Base-by-base conservation (phyloP, 495 filamentous ascomycete genomes). In the Chaetomium tenue region DNA sequence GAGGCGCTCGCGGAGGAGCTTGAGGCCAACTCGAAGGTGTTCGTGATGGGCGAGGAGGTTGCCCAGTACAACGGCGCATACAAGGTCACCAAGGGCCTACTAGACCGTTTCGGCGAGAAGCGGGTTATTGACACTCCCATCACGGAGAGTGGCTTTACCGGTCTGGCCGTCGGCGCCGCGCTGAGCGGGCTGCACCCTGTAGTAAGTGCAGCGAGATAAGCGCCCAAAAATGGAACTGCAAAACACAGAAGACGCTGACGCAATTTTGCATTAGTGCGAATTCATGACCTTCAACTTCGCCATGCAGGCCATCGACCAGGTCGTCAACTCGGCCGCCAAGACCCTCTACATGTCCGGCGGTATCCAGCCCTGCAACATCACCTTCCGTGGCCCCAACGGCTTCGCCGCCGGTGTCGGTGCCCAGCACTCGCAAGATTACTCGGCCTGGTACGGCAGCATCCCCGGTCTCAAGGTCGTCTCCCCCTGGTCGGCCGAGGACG, bases 231-330 rank as follows among this genome's bases (percentile, higher is more conserved):
- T 13, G 8, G 13, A 44, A 5, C n/a, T 9, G 1, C 7, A 3
- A 30, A 12, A 18, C 16, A 26, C 5, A 12, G 16, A 40, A 18
- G 55, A 25, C 16, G 58, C 64, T 72, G 67, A 75, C 63, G 37
- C 20, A 26, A 44, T 22, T 39, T 22, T 11, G 18, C 58, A 8
- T 30, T 39, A 96, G 91, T 96, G 91, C 85, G 92, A 97, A 80
- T 98, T 98, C 86, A 98, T 98, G 94, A 98, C 94, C 70, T 98
- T 96, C 90, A 98, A 98, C 85, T 98, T 98, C 77, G 94, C 94
- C 78, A 98, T 98, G 94, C 94, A 98, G 83, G 89, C 94, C 68
- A 98, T 98, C 78, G 94, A 98, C 79, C 94, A 98, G 77, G 92
- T 98, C 76, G 93, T 98, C 87, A 98, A 98, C 86, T 97, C 92